Conservation (phyloP, 1,284 basidiomycete species). For the Ceratobasidium theobromae region DNA sequence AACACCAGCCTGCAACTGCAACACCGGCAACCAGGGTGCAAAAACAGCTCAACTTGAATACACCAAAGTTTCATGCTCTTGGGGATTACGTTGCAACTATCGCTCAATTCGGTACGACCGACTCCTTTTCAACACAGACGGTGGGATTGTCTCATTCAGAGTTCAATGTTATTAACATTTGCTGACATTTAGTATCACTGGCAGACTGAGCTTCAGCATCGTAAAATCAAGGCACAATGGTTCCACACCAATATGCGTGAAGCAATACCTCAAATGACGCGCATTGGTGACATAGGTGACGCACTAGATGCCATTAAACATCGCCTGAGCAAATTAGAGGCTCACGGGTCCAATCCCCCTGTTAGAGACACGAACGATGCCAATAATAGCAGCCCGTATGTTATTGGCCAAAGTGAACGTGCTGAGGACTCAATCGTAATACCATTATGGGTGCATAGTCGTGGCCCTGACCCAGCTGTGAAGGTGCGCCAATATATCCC, state of each 20-base stretch:
- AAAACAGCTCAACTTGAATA: conserved; percentile 42
- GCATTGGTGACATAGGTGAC: conserved; percentile 30
- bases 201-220: conserved; percentile 37
- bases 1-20: too few species aligned
- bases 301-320: conserved; percentile 14
- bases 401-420: conserved; percentile 30
- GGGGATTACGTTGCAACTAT: conserved; percentile 44
- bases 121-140: conserved; percentile 43
- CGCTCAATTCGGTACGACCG: conserved; percentile 43
- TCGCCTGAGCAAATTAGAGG: too few species aligned
- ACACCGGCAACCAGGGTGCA: too few species aligned
- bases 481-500: conserved; percentile 35
- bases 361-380: too few species aligned
- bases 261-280: conserved; percentile 35
- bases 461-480: conserved; percentile 37
- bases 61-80: conserved; percentile 44
- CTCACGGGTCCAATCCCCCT: too few species aligned
- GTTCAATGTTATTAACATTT: not conserved
- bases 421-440: conserved; percentile 36
- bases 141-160: conserved; percentile 37
- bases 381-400: conserved; percentile 25
- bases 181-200: not conserved
- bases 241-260: conserved; percentile 35
- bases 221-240: conserved; percentile 35
- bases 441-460: conserved; percentile 31